A percentile compares a stretch with the other conserved stretches of the same genome.
Evolutionary conservation across 139 green algal genomes (phyloP).

Genomic region (Mesostigma viride): DNA sequence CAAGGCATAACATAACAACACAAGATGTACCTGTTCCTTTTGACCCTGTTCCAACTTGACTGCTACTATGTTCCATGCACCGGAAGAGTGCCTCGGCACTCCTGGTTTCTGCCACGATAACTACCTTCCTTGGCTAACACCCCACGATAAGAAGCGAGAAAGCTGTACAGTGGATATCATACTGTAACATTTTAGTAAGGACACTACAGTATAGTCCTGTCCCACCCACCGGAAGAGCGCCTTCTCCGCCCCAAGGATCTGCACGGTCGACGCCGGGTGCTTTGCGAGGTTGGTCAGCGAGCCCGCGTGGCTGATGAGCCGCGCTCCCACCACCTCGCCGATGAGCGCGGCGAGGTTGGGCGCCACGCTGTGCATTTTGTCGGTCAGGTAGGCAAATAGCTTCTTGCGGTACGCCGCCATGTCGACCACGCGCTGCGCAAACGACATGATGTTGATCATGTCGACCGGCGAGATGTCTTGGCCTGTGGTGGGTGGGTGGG

Average conservation of each 20-base stretch:
- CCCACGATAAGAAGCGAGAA: no score
- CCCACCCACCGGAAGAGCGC: constrained; percentile 79
- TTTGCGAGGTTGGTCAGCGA: constrained; percentile 94
- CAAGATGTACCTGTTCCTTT: no score
- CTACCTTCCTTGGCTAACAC: no score
- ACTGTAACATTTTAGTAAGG: no score
- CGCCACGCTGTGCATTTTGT: constrained; percentile 80
- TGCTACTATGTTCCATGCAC: no score
- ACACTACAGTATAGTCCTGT: no score
- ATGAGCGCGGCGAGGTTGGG: constrained; percentile 93
- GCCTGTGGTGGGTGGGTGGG: constrained; percentile 51
- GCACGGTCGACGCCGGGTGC: constrained; percentile 92
- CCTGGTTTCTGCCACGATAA: no score
- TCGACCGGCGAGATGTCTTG: constrained; percentile 97
- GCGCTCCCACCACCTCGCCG: constrained; percentile 88
- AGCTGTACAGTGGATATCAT: no score
- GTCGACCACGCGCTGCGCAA: constrained; percentile 81
- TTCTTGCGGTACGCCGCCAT: constrained; percentile 83
- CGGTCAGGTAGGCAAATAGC: constrained; percentile 65
- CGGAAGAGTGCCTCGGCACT: no score
- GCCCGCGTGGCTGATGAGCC: constrained; percentile 86
- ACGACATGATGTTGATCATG: constrained; percentile 93
- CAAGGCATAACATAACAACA: no score
- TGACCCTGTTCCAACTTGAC: no score
- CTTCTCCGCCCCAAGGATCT: constrained; percentile 99